Conservation (phyloP, 305 asterid genomes). For the Solanum hybrid region DNA sequence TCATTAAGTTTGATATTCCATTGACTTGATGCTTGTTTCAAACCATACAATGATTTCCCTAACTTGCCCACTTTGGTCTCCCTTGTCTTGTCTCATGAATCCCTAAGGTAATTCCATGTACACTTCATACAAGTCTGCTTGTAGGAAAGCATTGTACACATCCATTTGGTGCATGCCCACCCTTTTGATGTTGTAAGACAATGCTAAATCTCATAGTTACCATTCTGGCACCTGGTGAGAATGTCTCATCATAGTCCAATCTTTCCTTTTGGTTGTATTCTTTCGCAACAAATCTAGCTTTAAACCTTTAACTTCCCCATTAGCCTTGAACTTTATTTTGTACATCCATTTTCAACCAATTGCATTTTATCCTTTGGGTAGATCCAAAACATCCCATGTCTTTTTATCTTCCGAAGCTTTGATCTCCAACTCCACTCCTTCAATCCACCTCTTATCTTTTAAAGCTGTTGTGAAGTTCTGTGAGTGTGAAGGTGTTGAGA, state of each 20-base stretch:
- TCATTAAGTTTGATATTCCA: neutral
- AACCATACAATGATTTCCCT: neutral
- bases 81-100: neutral
- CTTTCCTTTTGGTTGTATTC: neutral
- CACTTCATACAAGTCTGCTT: neutral
- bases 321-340: neutral
- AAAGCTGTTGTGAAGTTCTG: neutral
- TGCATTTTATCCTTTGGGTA: neutral
- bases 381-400: neutral
- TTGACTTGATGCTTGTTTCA: neutral
- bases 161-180: neutral
- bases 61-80: neutral
- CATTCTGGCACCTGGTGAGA: neutral
- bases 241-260: neutral
- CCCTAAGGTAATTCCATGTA: neutral
- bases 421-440: neutral
- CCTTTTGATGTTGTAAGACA: neutral
- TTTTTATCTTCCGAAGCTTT: neutral
- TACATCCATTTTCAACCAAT: neutral
- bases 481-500: neutral
- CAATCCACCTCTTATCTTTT: neutral
- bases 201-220: neutral
- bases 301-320: neutral
- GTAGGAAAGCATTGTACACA: neutral
- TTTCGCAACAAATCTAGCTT: neutral